Base-by-base conservation (phyloP, 129 eudicot species). In the Flaveria ramosissima region DNA sequence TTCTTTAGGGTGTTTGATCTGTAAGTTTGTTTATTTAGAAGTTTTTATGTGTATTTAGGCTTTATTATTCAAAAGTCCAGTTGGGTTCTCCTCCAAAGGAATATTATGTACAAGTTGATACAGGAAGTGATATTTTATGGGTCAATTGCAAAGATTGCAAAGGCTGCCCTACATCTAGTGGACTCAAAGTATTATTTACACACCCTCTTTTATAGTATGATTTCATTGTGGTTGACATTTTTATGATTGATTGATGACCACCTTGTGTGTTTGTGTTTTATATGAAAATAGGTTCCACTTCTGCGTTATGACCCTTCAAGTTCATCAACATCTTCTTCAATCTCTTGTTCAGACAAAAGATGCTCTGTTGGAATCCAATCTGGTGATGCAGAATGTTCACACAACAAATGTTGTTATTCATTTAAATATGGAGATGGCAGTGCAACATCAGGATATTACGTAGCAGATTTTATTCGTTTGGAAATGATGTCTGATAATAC, bases 361-460 rank as follows among this genome's bases (percentile, higher is more conserved):
- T 95, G 99, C 83, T 71, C 73, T 77, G 13, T 84, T 45, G 99
- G 90, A 75, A 76, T 86, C 9, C 68, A 88, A 67, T 68, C 84
- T 16, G 27, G 61, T 68, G 96, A 86, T 24, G 85, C 94, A 9
- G 78, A 75, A 27, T 89, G 96, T 81, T 64, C 85, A 52, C 85
- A 60, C 50, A 70, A 83, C 26, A 86, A 52, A 60, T 95, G 99
- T 79, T 81, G 84, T 68, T 95, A 91, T 84, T 79, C 85, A 2
- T 92, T 95, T 71, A 89, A 89, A 68, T 95, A 95, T 45, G 99
- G 99, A 41, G 99, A 95, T 57, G 99, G 99, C 1, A 91, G 99
- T 74, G 89, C 88, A 59, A 80, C 99, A 27, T 78, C 96, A 9
- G 99, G 97, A 17, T 89, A 83, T 80, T 91, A 89, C 70, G 89